phyloP scores from a whole-genome alignment of 2,329 filamentous ascomycete species.

The Colletotrichum liaoningense region DNA sequence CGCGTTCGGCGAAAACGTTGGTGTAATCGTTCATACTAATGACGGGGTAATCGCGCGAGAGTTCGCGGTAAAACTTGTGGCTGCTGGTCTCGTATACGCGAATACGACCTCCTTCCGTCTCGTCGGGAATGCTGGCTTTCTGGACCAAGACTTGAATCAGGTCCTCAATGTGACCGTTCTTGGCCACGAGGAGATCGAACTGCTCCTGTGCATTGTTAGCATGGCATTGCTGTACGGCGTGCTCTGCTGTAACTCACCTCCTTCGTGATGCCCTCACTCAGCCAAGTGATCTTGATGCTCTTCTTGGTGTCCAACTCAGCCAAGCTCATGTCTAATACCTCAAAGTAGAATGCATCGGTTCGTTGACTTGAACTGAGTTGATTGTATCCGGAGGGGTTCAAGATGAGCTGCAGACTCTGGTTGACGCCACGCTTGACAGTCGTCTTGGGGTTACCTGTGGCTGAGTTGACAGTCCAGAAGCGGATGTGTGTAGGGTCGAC shows the following conservation, averaged over 20 bases:
- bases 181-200: conserved; percentile 86
- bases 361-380: conserved; percentile 78
- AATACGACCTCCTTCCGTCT: conserved; percentile 75
- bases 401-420: conserved; percentile 81
- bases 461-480: conserved; percentile 86
- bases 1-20: conserved; percentile 81
- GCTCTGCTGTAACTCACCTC: conserved; percentile 67
- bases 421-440: conserved; percentile 79
- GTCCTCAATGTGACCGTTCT: conserved; percentile 84
- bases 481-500: conserved; percentile 89
- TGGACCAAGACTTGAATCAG: conserved; percentile 81
- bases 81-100: conserved; percentile 86
- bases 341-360: conserved; percentile 86
- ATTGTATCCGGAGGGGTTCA: conserved; percentile 78
- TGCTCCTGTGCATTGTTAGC: conserved; percentile 66
- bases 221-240: neutral
- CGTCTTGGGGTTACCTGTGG: conserved; percentile 80
- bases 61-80: conserved; percentile 85
- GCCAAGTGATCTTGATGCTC: conserved; percentile 82
- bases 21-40: conserved; percentile 88
- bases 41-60: conserved; percentile 78
- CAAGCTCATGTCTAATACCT: conserved; percentile 93
- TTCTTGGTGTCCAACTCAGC: conserved; percentile 95
- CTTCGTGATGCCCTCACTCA: conserved; percentile 91
- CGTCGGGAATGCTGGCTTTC: conserved; percentile 83